Percentiles rank a stretch among this genome's conserved stretches.
phyloP scores from a whole-genome alignment of 2,329 filamentous ascomycete genomes.

The Diplodia intermedia region DNA sequence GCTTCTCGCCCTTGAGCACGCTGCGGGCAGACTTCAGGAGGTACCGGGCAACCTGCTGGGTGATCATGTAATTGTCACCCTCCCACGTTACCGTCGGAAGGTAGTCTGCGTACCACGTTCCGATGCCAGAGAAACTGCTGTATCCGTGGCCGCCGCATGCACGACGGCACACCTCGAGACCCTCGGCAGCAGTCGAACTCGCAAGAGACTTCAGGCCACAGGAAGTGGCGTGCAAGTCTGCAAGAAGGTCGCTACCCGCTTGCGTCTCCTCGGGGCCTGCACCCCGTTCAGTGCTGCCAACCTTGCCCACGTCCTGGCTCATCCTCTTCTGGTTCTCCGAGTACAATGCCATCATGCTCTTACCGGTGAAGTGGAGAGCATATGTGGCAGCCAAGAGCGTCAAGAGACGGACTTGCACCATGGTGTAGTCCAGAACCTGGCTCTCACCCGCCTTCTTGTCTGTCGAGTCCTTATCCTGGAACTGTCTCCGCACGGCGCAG shows the following conservation, averaged over 20 bases:
- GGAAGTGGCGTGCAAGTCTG: slow-evolving; percentile 77
- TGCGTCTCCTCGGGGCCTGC: slow-evolving; percentile 72
- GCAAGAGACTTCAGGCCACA: slow-evolving; percentile 77
- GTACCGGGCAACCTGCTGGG: slow-evolving; percentile 77
- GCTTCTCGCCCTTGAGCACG: slow-evolving; percentile 68
- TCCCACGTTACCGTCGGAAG: slow-evolving; percentile 76
- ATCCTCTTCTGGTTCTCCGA: slow-evolving; percentile 74
- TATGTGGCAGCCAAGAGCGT: slow-evolving; percentile 76
- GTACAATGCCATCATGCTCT: slow-evolving; percentile 77
- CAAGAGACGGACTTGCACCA: slow-evolving; percentile 76
- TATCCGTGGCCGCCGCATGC: slow-evolving; percentile 82
- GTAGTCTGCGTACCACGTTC: slow-evolving; percentile 76
- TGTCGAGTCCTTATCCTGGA: slow-evolving; percentile 74
- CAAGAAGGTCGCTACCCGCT: slow-evolving; percentile 70
- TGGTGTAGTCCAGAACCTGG: slow-evolving; percentile 80
- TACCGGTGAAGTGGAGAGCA: slow-evolving; percentile 80
- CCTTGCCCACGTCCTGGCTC: slow-evolving; percentile 52
- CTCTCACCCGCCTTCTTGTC: slow-evolving; percentile 68
- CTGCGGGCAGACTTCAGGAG: slow-evolving; percentile 76
- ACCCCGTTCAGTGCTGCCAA: slow-evolving; percentile 57
- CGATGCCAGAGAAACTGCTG: slow-evolving; percentile 77
- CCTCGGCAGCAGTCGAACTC: slow-evolving; percentile 75
- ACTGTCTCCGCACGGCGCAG: slow-evolving; percentile 75
- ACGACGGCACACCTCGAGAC: slow-evolving; percentile 75
- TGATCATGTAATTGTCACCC: slow-evolving; percentile 83